Evolutionary conservation across 1,139 yeast genomes (phyloP), one percentile per base, ranked within the genome.

Genomic region (Taiozyma sp.): DNA sequence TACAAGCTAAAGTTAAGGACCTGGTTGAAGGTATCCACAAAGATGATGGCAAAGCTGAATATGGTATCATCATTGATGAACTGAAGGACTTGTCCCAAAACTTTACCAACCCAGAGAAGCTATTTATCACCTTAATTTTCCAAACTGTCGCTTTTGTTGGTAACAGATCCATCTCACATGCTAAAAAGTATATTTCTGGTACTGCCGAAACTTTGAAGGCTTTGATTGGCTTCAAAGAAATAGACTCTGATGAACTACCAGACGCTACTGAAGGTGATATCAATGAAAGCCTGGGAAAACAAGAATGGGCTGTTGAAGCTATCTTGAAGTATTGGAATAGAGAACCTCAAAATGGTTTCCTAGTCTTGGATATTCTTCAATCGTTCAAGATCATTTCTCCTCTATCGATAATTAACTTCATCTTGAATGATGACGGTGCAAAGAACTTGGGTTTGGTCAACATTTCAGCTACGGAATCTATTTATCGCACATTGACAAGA

Each of bases 131-230:
- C 39, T 70, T 88, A 29, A 69, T 91, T 27, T 76, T 86, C 58
- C 92, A 89, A 63, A 76, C 87, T 0, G 76, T 90, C 51, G 87
- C 95, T 46, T 85, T 83, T 62, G 83, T 91, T 54, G 97, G 98
- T 28, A 86, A 90, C 46, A 80, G 98, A 65, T 91, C 98, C 0
- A 78, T 92, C 46, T 88, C 96, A 27, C 96, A 96, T 52, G 91
- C 91, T 43, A 84, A 83, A 50, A 82, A 82, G 59, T 84, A 87
- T 65, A 74, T 90, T 54, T 75, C 78, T 43, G 78, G 84, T 54
- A 79, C 84, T 50, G 69, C 75, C 39, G 75, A 74, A 45, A 76
- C 83, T 51, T 70, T 92, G 57, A 68, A 71, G 51, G 74, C 75
- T 27, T 66, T 83, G 27, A 64, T 79, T 12, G 75, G 51, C 34